Evolutionary conservation across 345 rosid genomes (phyloP).

Genomic region (Brassica cretica): DNA sequence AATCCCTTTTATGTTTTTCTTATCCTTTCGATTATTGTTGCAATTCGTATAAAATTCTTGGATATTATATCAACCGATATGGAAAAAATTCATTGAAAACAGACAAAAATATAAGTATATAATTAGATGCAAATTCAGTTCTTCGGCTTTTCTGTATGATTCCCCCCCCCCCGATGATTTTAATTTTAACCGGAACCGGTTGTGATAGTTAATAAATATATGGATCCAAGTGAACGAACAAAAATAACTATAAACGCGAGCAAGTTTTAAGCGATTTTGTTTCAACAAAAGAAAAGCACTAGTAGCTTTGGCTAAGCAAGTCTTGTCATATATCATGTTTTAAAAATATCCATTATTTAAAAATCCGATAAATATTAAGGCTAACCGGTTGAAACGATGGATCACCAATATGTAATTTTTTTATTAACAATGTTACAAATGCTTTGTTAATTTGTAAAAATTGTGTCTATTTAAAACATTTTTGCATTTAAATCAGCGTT

Average conservation of each 20-base stretch:
- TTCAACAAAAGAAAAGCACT: background rate
- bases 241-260: background rate
- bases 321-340: background rate
- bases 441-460: background rate
- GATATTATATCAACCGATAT: background rate
- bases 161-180: background rate
- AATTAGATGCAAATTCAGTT: background rate
- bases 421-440: background rate
- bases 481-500: background rate
- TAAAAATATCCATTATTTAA: too few relatives aligned
- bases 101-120: background rate
- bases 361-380: too few relatives aligned
- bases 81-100: background rate
- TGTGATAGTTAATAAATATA: background rate
- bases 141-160: background rate
- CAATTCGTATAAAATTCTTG: conserved; percentile 6
- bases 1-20: background rate
- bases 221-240: background rate
- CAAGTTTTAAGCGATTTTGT: background rate
- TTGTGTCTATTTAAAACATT: background rate
- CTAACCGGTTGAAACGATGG: too few relatives aligned
- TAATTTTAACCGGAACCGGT: background rate
- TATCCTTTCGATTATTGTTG: conserved; percentile 10
- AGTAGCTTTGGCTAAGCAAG: background rate
- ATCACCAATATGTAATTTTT: too few relatives aligned